A percentile compares a stretch with the other conserved stretches of the same genome.
Evolutionary conservation across 306 rosid species (phyloP).

Genomic region (Alnus rubra): DNA sequence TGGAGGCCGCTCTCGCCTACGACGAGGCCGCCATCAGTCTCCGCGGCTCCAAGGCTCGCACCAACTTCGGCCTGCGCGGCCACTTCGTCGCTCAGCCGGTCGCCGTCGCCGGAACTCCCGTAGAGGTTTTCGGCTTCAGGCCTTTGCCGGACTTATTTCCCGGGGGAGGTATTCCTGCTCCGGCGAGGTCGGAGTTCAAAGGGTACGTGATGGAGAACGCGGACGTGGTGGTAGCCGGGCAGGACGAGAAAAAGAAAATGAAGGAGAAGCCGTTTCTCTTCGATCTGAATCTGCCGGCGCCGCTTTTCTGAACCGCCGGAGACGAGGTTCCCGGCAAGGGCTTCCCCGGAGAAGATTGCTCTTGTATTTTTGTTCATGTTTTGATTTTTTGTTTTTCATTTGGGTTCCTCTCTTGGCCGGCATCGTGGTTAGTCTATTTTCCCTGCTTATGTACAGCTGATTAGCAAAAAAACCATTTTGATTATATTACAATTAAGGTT

Average conservation of each 20-base stretch:
- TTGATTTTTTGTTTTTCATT: no score
- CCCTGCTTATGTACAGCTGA: slow-evolving; percentile 33
- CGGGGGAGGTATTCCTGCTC: slow-evolving; percentile 4
- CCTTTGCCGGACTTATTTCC: slow-evolving; percentile 25
- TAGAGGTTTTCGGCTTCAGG: slow-evolving; percentile 17
- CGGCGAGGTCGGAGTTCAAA: slow-evolving; percentile 54
- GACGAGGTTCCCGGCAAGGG: background rate
- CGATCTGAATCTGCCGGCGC: slow-evolving; percentile 71
- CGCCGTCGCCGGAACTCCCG: background rate
- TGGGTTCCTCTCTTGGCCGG: slow-evolving; percentile 20
- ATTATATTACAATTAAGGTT: background rate
- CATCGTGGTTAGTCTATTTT: background rate
- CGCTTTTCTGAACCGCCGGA: slow-evolving; percentile 37
- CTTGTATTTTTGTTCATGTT: background rate
- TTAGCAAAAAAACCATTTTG: background rate
- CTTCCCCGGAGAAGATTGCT: background rate
- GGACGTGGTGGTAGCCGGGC: slow-evolving; percentile 36
- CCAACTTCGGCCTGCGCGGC: slow-evolving; percentile 49
- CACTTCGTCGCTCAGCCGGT: background rate
- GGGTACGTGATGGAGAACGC: slow-evolving; percentile 60
- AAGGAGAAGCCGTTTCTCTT: slow-evolving; percentile 50
- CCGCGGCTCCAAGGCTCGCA: slow-evolving; percentile 66
- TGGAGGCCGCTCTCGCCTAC: slow-evolving; percentile 71
- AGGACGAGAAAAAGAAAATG: slow-evolving; percentile 29
- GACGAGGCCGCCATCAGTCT: slow-evolving; percentile 59